Conservation (phyloP, 2,329 filamentous ascomycete genomes). For the Colletotrichum chlorophyti region DNA sequence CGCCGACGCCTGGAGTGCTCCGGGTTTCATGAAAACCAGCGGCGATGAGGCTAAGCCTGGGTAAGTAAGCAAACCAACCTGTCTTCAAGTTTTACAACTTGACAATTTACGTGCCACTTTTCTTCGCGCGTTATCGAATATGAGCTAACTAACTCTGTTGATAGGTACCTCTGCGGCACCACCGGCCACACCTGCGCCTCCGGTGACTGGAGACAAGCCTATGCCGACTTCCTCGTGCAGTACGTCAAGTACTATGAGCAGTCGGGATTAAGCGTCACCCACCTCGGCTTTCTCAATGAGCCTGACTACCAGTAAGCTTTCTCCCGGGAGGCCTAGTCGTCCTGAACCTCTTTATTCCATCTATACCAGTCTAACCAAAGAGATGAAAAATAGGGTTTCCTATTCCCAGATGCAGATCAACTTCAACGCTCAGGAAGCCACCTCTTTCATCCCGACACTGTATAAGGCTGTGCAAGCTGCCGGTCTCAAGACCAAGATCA, state of each 20-base stretch:
- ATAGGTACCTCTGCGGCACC: slow-evolving; percentile 46
- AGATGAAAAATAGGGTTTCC: slow-evolving; percentile 31
- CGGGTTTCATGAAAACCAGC: slow-evolving; percentile 56
- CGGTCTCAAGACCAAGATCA: slow-evolving; percentile 30
- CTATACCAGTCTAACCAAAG: background rate
- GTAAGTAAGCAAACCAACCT: too few relatives aligned
- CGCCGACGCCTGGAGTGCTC: slow-evolving; percentile 54
- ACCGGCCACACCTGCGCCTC: slow-evolving; percentile 44
- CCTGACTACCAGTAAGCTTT: slow-evolving; percentile 22
- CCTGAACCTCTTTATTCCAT: background rate
- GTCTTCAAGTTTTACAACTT: background rate
- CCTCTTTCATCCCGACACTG: slow-evolving; percentile 27
- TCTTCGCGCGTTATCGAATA: too few relatives aligned
- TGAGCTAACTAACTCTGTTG: background rate
- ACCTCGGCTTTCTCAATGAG: slow-evolving; percentile 34
- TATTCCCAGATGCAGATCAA: slow-evolving; percentile 46
- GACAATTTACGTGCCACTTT: too few relatives aligned
- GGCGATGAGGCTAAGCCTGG: slow-evolving; percentile 38
- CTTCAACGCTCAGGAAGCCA: slow-evolving; percentile 35
- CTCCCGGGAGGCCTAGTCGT: background rate
- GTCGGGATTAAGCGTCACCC: slow-evolving; percentile 50
- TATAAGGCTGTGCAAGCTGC: slow-evolving; percentile 3
- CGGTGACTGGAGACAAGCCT: slow-evolving; percentile 55
- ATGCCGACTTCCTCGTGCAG: slow-evolving; percentile 54
- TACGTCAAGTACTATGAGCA: slow-evolving; percentile 54